These are phyloP conservation scores for Quercus wislizeni DNA, from an alignment of 306 rosid genomes.

Conservation along the genomic window DNA sequence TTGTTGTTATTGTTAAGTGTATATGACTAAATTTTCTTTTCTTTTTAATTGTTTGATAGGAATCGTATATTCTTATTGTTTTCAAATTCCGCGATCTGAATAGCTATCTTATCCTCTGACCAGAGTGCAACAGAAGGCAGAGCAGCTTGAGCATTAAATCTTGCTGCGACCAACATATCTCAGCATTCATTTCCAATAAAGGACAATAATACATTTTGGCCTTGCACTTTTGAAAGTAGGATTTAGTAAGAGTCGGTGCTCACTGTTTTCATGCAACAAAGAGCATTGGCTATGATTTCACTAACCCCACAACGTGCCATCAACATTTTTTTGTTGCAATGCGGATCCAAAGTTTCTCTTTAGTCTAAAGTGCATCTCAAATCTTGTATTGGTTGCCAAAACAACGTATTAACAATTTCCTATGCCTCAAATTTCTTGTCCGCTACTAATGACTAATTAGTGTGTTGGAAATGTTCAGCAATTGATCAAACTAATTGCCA, in stretches of 20 bases:
- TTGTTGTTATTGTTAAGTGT: background rate
- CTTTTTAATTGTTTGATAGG: too few species aligned
- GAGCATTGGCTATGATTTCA: background rate
- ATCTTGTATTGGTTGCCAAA: background rate
- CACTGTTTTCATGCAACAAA: background rate
- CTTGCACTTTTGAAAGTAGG: constrained; percentile 26
- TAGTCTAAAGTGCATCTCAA: background rate
- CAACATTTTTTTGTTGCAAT: background rate
- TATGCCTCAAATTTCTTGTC: too few species aligned
- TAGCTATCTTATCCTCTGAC: constrained; percentile 1
- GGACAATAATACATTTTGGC: constrained; percentile 33
- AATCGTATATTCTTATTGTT: background rate
- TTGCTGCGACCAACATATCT: constrained; percentile 21
- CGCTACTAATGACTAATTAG: too few species aligned
- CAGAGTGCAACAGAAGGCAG: constrained; percentile 18
- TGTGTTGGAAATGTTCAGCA: too few species aligned
- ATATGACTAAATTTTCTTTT: too few species aligned
- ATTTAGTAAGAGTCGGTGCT: background rate
- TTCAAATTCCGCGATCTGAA: constrained; percentile 3
- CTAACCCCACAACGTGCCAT: background rate
- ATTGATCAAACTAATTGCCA: too few species aligned
- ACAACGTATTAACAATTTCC: background rate
- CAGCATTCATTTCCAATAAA: constrained; percentile 31
- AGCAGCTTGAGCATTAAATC: constrained; percentile 22
- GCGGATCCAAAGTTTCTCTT: background rate